Base-by-base conservation (phyloP, 2,329 filamentous ascomycete genomes). In the Colletotrichum abscissum region DNA sequence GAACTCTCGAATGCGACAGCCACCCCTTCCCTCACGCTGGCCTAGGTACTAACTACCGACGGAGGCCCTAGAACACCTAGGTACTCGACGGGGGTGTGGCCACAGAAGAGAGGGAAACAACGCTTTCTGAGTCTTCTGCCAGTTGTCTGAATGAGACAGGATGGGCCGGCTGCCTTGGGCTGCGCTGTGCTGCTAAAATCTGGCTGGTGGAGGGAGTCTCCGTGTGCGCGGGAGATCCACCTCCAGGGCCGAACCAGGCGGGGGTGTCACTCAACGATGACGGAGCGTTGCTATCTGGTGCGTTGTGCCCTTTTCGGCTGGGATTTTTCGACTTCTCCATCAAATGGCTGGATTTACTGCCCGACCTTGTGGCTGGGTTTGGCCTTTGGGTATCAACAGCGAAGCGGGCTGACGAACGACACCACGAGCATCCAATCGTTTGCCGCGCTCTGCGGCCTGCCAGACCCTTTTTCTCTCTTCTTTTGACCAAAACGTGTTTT, bases 351-450 rank as follows among this genome's bases (percentile, higher is more conserved):
- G 33, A 22, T 75, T 75, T 72, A 63, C 42, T 74, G 69, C 73
- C 70, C 64, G 70, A 74, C 64, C 56, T 30, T 63, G 63, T 19
- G 60, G 16, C 55, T 65, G 54, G 73, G 58, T 67, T 74, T 62
- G 73, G 71, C 73, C 52, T 68, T 75, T 75, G 74, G 74, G 74
- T 75, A 75, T 64, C 74, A 74, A 75, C 57, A 33, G 55, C 35
- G 62, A 60, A 49, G 38, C 28, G 38, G 58, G 68, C 56, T 63
- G 67, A 72, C 71, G 38, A 69, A 58, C 62, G 56, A 57, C 12
- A n/a, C 52, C 26, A 14, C 54, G 14, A 24, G 33, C 14, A n/a
- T 73, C 70, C 70, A 73, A 71, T 73, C 71, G 35, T 66, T 62
- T 71, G 57, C 62, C 26, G 46, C 60, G 60, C 56, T 49, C 33